These are phyloP conservation scores for Tuber indicum DNA, from an alignment of 495 filamentous ascomycete genomes.

Conservation along the genomic window DNA sequence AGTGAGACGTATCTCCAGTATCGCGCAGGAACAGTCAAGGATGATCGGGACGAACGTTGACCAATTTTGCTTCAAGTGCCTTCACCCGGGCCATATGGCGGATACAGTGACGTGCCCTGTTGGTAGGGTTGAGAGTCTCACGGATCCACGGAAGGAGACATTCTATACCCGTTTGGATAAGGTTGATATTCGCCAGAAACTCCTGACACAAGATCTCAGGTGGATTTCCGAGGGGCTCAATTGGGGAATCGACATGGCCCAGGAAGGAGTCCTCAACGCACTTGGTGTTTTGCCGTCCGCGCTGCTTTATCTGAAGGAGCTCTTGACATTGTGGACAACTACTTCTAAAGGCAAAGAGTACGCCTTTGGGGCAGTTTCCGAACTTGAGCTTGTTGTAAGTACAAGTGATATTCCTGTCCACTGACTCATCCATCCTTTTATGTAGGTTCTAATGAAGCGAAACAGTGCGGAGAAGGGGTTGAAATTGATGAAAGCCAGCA, in stretches of 20 bases:
- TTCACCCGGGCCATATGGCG: constrained; percentile 25
- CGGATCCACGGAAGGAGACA: constrained; percentile 6
- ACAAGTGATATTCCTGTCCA: not conserved
- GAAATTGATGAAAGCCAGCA: not conserved
- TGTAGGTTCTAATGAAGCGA: not conserved
- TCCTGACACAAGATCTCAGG: constrained; percentile 17
- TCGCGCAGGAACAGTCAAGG: not conserved
- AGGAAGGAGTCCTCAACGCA: constrained; percentile 17
- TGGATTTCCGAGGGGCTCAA: constrained; percentile 22
- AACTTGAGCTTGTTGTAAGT: constrained; percentile 10
- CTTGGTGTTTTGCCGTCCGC: constrained; percentile 21
- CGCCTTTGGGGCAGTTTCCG: constrained; percentile 18
- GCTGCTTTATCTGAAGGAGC: constrained; percentile 10
- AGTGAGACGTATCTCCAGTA: not conserved
- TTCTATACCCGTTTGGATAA: constrained; percentile 18
- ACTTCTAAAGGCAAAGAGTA: constrained; percentile 14
- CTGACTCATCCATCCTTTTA: not conserved
- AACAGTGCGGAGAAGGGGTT: not conserved
- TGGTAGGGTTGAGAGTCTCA: constrained; percentile 7
- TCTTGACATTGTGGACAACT: constrained; percentile 17
- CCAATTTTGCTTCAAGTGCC: constrained; percentile 23
- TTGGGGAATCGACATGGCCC: constrained; percentile 20
- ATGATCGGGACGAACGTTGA: constrained; percentile 14
- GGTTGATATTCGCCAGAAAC: not conserved
- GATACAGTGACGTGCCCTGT: constrained; percentile 14